These are phyloP conservation scores for Alternaria arbusti DNA, from an alignment of 2,329 filamentous ascomycete species.

Conservation along the genomic window DNA sequence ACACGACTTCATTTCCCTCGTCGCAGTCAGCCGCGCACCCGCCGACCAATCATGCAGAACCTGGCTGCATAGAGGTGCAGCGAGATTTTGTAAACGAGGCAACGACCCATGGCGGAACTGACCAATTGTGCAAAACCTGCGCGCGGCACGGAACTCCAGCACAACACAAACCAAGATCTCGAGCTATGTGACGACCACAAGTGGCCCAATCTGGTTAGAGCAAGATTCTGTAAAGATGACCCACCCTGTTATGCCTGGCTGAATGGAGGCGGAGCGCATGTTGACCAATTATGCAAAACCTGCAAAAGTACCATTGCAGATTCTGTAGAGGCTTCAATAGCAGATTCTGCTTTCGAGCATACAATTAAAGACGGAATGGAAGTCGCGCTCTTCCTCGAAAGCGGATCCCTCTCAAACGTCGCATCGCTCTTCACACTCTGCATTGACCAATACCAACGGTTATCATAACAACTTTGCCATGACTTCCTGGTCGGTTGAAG, in stretches of 20 bases:
- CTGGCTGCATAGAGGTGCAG: neutral
- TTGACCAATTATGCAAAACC: neutral
- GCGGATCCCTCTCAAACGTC: no score
- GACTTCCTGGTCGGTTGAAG: neutral
- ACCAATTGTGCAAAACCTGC: neutral
- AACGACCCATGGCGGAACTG: neutral
- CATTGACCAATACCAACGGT: no score
- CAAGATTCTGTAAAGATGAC: neutral
- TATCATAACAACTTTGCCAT: neutral
- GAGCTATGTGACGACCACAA: accelerated
- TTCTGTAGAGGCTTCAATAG: neutral
- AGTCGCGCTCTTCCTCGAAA: neutral
- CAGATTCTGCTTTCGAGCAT: neutral
- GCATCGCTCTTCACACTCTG: no score
- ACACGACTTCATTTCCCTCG: accelerated
- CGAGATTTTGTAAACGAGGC: neutral
- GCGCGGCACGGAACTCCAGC: accelerated
- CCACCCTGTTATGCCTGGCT: neutral
- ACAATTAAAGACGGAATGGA: neutral
- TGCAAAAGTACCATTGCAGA: neutral
- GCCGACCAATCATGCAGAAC: neutral
- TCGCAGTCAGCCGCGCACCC: neutral
- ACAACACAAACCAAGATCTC: neutral
- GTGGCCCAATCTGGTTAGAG: neutral
- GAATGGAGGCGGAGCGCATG: neutral